Percentiles rank a stretch among this genome's conserved stretches.
These are phyloP conservation scores for Amanita pallidorosea DNA, from an alignment of 768 basidiomycete genomes.

Conservation along the genomic window DNA sequence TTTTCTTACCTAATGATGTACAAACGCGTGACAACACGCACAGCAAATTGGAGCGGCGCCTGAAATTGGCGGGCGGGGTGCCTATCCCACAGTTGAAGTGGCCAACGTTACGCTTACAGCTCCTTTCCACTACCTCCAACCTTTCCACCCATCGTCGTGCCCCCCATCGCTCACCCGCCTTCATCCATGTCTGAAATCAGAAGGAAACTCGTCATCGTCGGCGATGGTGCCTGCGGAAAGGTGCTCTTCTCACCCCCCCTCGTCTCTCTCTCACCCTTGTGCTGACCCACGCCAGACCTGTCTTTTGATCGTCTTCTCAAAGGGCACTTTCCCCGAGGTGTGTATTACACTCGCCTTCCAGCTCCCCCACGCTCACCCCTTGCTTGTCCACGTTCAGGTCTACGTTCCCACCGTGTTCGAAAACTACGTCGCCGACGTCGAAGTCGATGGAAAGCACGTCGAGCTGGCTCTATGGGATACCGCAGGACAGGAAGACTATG, in stretches of 20 bases:
- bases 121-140: not conserved
- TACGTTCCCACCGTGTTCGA: conserved; percentile 99
- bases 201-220: conserved; percentile 98
- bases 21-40: conserved; percentile 3
- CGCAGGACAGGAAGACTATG: conserved; percentile 98
- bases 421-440: conserved; percentile 98
- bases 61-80: not conserved
- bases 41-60: conserved; percentile 6
- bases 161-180: not conserved
- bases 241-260: conserved; percentile 22
- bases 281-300: conserved; percentile 50
- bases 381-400: conserved; percentile 44
- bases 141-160: not conserved
- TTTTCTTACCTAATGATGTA: not conserved
- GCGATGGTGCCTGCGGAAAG: conserved; percentile 97
- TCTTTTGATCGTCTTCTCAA: conserved; percentile 91
- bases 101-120: not conserved
- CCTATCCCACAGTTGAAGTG: not conserved
- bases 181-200: conserved; percentile 89
- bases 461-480: conserved; percentile 99
- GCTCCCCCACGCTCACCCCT: not conserved
- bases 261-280: conserved; percentile 9
- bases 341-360: conserved; percentile 9
- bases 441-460: conserved; percentile 97
- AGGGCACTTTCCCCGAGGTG: conserved; percentile 95